phyloP scores from a whole-genome alignment of 345 rosid species.

The Psidium guajava region DNA sequence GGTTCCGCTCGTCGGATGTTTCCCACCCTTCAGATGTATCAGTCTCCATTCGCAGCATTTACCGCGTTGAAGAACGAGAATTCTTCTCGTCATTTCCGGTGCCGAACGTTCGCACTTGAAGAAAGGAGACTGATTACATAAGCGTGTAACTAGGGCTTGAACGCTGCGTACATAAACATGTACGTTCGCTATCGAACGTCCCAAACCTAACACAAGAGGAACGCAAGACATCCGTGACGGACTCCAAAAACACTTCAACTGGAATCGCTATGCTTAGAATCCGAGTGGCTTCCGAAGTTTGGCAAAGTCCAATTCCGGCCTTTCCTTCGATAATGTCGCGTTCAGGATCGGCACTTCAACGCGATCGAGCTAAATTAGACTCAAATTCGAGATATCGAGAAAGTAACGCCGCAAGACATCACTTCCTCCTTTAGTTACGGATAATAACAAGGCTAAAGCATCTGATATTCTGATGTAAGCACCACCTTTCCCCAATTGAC shows the following conservation, averaged over 20 bases:
- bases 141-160: background rate
- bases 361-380: background rate
- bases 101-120: background rate
- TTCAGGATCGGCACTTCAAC: background rate
- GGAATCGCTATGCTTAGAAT: accelerated
- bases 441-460: background rate
- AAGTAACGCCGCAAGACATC: background rate
- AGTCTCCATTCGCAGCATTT: accelerated
- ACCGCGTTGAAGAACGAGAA: background rate
- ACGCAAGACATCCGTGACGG: background rate
- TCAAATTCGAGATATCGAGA: background rate
- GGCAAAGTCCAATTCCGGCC: background rate
- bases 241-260: background rate
- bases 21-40: too few relatives aligned
- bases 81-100: background rate
- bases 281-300: background rate
- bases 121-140: too few relatives aligned
- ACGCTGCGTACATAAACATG: accelerated
- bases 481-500: background rate
- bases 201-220: background rate
- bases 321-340: background rate
- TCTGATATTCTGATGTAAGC: background rate
- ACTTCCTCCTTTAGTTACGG: background rate
- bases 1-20: too few relatives aligned
- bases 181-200: accelerated